Conservation (phyloP, 768 basidiomycete species). For the Boletus reticulatus region DNA sequence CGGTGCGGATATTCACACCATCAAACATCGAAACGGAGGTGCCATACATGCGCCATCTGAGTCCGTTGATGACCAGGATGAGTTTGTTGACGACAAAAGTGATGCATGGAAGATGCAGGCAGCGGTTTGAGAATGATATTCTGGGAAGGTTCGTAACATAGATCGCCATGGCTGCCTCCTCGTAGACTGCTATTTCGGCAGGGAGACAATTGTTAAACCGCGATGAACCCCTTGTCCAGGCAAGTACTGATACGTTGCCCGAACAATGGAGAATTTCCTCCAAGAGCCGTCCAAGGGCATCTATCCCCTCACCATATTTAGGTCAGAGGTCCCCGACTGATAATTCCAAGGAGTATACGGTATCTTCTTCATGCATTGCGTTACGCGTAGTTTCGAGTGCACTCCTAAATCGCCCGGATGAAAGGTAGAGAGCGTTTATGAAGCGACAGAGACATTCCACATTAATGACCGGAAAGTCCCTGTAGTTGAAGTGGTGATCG, state of each 20-base stretch:
- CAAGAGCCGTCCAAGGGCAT: constrained; percentile 1
- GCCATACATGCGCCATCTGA: background rate
- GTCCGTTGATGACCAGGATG: background rate
- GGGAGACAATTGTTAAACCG: constrained; percentile 4
- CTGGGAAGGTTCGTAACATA: background rate
- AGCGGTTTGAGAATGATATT: background rate
- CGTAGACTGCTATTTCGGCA: constrained; percentile 1
- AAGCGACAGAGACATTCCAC: background rate
- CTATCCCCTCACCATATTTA: background rate
- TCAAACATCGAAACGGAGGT: background rate
- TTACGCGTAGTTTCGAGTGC: constrained; percentile 1
- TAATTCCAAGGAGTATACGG: constrained; percentile 2
- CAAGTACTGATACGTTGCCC: constrained; percentile 2
- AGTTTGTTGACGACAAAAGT: background rate
- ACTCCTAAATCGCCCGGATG: background rate
- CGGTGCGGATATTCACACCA: background rate
- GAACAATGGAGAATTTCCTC: constrained; percentile 6
- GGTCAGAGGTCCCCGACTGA: constrained; percentile 2
- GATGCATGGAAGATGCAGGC: constrained; percentile 3
- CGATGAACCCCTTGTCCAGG: constrained; percentile 1
- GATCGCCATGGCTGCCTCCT: background rate
- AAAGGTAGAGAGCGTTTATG: background rate
- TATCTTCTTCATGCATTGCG: background rate
- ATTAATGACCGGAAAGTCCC: background rate
- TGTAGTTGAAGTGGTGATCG: background rate